Conservation (phyloP, 1,284 basidiomycete genomes). For the Baeospora myosura region DNA sequence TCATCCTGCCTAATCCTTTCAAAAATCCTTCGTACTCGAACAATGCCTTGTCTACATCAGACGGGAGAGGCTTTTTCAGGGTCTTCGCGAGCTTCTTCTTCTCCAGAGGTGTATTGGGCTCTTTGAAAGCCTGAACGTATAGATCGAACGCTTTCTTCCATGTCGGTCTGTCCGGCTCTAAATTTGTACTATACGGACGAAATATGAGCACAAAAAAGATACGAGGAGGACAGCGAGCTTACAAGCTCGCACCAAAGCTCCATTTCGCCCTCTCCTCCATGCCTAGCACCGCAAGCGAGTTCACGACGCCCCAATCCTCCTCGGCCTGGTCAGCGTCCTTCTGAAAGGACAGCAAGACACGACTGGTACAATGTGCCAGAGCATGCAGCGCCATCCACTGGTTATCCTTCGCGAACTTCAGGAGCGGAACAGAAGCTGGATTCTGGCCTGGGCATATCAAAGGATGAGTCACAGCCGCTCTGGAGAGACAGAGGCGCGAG, state of each 20-base stretch:
- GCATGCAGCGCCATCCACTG: slow-evolving; percentile 76
- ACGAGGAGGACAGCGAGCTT: too few species aligned
- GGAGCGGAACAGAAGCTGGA: slow-evolving; percentile 52
- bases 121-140: slow-evolving; percentile 51
- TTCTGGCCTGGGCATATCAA: slow-evolving; percentile 74
- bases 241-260: too few species aligned
- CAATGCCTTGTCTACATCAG: slow-evolving; percentile 47
- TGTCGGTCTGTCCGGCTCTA: slow-evolving; percentile 49
- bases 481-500: slow-evolving; percentile 64
- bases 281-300: slow-evolving; percentile 51
- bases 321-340: slow-evolving; percentile 34
- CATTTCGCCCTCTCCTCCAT: slow-evolving; percentile 65
- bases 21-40: slow-evolving; percentile 75
- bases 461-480: slow-evolving; percentile 57
- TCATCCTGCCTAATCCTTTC: slow-evolving; percentile 73
- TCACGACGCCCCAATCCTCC: slow-evolving; percentile 44
- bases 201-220: too few species aligned
- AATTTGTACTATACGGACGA: background rate
- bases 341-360: slow-evolving; percentile 53
- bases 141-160: slow-evolving; percentile 60
- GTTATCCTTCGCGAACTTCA: slow-evolving; percentile 50
- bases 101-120: slow-evolving; percentile 39
- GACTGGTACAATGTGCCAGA: slow-evolving; percentile 57
- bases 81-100: slow-evolving; percentile 52
- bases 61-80: slow-evolving; percentile 48